Conservation (phyloP, 2,329 filamentous ascomycete genomes). For the Dactylellina drechsleri region DNA sequence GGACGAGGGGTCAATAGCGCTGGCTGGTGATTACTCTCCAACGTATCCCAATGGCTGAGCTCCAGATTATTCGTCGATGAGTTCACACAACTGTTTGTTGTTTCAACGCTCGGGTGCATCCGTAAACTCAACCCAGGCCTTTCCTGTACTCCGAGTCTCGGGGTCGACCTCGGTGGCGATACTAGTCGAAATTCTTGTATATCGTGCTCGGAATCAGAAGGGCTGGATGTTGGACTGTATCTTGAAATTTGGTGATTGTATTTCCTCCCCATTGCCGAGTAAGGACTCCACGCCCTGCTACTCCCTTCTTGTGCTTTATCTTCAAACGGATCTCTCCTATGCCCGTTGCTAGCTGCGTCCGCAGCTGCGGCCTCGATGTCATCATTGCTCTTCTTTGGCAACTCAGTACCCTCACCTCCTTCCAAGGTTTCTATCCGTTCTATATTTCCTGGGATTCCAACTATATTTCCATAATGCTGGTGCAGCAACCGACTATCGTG, state of each 20-base stretch:
- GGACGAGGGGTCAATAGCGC: constrained; percentile 32
- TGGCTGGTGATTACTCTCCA: constrained; percentile 24
- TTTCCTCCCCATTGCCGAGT: background rate
- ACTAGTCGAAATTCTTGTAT: background rate
- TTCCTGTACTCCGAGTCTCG: constrained; percentile 6
- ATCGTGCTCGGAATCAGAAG: constrained; percentile 23
- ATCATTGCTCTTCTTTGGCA: background rate
- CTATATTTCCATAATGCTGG: constrained; percentile 28
- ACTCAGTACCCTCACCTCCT: background rate
- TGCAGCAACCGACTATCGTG: constrained; percentile 29
- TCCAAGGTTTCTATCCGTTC: constrained; percentile 17
- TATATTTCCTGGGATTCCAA: constrained; percentile 10
- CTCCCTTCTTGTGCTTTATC: background rate
- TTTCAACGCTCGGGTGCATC: constrained; percentile 29
- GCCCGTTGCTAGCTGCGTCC: background rate
- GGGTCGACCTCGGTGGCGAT: constrained; percentile 11
- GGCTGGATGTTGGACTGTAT: constrained; percentile 31
- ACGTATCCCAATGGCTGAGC: constrained; percentile 43
- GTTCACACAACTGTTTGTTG: constrained; percentile 23
- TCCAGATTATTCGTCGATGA: constrained; percentile 40
- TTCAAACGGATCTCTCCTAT: background rate
- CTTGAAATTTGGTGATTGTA: constrained; percentile 39
- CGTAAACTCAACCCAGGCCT: background rate
- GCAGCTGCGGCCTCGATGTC: constrained; percentile 15
- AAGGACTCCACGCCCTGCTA: background rate